Evolutionary conservation across 2,329 filamentous ascomycete species (phyloP).

Genomic region (Clarireedia monteithiana): DNA sequence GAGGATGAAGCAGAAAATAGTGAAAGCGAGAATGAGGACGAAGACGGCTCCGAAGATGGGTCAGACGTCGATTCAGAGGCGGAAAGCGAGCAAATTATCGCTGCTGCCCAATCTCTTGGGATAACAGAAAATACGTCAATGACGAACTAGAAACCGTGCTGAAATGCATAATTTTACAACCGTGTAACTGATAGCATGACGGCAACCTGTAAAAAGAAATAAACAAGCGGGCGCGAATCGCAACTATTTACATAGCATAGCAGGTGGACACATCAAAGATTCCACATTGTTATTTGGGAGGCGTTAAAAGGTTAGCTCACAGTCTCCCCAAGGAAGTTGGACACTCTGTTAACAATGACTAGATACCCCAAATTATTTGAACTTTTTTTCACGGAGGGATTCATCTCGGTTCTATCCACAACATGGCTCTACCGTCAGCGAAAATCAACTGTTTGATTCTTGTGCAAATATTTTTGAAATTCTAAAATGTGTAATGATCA

Average conservation of each 20-base stretch:
- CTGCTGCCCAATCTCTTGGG: not conserved
- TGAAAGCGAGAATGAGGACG: slow-evolving; percentile 2
- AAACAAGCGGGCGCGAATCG: not conserved
- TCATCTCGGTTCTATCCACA: too few relatives aligned
- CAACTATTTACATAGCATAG: not conserved
- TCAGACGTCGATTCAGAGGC: not conserved
- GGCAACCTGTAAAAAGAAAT: not conserved
- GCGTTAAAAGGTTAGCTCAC: too few relatives aligned
- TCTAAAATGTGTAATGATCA: too few relatives aligned
- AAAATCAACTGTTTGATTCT: too few relatives aligned
- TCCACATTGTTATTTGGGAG: too few relatives aligned
- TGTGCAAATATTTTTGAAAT: too few relatives aligned
- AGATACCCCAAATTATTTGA: too few relatives aligned
- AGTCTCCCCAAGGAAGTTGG: too few relatives aligned
- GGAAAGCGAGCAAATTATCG: not conserved
- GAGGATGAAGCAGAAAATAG: slow-evolving; percentile 5
- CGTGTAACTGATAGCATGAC: not conserved
- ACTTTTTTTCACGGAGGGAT: too few relatives aligned
- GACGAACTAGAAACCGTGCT: not conserved
- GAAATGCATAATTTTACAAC: not conserved
- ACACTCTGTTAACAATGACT: too few relatives aligned
- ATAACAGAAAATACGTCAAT: not conserved
- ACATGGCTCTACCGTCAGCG: too few relatives aligned
- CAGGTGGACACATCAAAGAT: too few relatives aligned
- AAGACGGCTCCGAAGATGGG: not conserved